Evolutionary conservation across 768 basidiomycete genomes (phyloP).

Genomic region (Agrocybe pediades): DNA sequence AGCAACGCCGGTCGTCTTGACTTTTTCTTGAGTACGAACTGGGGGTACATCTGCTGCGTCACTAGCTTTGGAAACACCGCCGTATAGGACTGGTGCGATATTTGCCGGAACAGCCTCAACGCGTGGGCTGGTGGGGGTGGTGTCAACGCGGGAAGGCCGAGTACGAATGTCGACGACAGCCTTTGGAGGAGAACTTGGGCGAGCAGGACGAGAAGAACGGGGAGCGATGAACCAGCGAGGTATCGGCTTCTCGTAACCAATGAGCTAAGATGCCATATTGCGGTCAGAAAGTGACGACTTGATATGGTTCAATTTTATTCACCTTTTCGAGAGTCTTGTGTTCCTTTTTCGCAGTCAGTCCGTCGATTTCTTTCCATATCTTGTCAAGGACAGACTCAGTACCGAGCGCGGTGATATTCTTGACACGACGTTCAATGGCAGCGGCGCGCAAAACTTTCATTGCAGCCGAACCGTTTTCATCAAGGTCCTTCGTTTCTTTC

Average conservation of each 20-base stretch:
- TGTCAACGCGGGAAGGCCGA: too few relatives aligned
- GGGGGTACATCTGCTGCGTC: too few relatives aligned
- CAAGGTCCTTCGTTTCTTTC: neutral
- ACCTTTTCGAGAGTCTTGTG: slow-evolving; percentile 2
- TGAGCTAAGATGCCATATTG: neutral
- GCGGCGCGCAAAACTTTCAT: neutral
- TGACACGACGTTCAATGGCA: slow-evolving; percentile 3
- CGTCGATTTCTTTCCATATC: slow-evolving; percentile 6
- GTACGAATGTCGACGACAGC: too few relatives aligned
- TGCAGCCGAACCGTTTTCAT: neutral
- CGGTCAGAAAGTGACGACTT: neutral
- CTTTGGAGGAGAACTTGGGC: too few relatives aligned
- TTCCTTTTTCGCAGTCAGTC: neutral
- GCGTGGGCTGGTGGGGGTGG: too few relatives aligned
- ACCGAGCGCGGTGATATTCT: neutral
- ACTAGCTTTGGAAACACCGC: too few relatives aligned
- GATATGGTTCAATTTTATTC: neutral
- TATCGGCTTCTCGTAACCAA: slow-evolving; percentile 1
- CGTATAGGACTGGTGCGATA: too few relatives aligned
- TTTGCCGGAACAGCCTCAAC: too few relatives aligned
- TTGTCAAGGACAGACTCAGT: neutral
- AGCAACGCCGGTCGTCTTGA: too few relatives aligned
- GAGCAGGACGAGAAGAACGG: neutral
- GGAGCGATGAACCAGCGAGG: slow-evolving; percentile 3
- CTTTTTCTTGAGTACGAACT: too few relatives aligned